Conservation (phyloP, 2,329 filamentous ascomycete species). For the Sphaerulina populicola region DNA sequence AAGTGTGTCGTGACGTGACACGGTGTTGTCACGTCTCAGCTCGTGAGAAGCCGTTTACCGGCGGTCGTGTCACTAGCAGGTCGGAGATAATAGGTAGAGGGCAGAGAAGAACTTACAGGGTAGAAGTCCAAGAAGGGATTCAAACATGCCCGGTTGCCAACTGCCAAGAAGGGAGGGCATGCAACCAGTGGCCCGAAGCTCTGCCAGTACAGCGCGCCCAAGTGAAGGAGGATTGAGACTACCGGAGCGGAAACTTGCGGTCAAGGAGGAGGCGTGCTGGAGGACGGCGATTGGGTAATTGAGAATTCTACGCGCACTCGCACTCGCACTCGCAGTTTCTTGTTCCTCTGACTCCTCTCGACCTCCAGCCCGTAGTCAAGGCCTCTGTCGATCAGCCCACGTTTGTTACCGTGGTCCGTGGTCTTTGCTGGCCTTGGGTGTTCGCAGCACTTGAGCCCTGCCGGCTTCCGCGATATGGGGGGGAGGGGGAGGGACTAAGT, state of each 20-base stretch:
- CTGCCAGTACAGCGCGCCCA: background rate
- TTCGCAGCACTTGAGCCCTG: background rate
- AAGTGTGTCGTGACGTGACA: conserved; percentile 9
- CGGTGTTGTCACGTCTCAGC: background rate
- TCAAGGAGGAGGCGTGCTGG: conserved; percentile 2
- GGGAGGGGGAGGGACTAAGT: no score
- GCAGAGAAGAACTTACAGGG: conserved; percentile 5
- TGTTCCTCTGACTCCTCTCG: no score
- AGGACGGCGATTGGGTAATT: conserved; percentile 6
- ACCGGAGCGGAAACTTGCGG: conserved; percentile 4
- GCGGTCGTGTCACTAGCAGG: conserved; percentile 4
- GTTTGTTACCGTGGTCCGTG: background rate
- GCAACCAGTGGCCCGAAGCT: conserved; percentile 2
- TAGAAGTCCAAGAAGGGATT: conserved; percentile 1
- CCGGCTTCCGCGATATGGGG: background rate
- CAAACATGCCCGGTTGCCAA: no score
- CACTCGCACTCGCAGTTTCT: no score
- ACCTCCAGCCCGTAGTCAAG: no score
- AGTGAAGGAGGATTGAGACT: background rate
- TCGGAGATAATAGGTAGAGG: background rate
- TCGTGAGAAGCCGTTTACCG: background rate
- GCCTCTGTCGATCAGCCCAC: conserved; percentile 7
- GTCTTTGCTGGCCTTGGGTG: background rate
- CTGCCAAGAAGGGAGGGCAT: background rate
- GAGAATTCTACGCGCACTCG: no score